phyloP scores from a whole-genome alignment of 2,329 filamentous ascomycete genomes.

The Ploettnerulaceae sp. region DNA sequence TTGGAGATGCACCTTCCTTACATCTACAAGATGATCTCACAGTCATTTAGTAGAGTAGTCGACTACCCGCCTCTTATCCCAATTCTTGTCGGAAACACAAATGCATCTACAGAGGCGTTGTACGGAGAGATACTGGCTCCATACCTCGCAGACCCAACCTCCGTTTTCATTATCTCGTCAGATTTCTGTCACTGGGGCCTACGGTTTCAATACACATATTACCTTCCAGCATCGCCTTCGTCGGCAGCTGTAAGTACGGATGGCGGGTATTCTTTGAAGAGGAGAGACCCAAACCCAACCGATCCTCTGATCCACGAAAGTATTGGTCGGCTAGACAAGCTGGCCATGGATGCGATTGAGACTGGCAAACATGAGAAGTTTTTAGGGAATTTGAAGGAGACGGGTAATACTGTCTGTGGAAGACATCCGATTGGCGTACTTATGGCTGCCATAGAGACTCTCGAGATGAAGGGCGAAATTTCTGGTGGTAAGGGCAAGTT shows the following conservation, averaged over 20 bases:
- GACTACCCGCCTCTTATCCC: constrained; percentile 74
- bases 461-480: constrained; percentile 40
- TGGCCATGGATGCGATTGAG: constrained; percentile 81
- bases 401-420: constrained; percentile 89
- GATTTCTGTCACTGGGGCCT: constrained; percentile 97
- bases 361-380: constrained; percentile 69
- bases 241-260: constrained; percentile 34
- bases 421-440: constrained; percentile 90
- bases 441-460: constrained; percentile 78
- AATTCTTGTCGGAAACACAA: constrained; percentile 77
- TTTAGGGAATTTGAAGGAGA: constrained; percentile 61
- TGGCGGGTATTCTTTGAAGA: constrained; percentile 31
- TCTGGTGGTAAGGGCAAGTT: constrained; percentile 39
- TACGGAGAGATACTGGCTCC: constrained; percentile 69
- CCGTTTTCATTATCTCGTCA: constrained; percentile 83
- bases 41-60: constrained; percentile 44
- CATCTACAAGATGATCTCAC: constrained; percentile 69
- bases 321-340: constrained; percentile 72
- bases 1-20: constrained; percentile 97
- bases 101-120: constrained; percentile 56
- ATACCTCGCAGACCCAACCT: constrained; percentile 69
- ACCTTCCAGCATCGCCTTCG: constrained; percentile 50
- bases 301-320: constrained; percentile 70
- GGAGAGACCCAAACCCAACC: constrained; percentile 33
- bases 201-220: constrained; percentile 79